phyloP scores from a whole-genome alignment of 2,329 filamentous ascomycete genomes.

The Colletotrichum neosansevieriae region DNA sequence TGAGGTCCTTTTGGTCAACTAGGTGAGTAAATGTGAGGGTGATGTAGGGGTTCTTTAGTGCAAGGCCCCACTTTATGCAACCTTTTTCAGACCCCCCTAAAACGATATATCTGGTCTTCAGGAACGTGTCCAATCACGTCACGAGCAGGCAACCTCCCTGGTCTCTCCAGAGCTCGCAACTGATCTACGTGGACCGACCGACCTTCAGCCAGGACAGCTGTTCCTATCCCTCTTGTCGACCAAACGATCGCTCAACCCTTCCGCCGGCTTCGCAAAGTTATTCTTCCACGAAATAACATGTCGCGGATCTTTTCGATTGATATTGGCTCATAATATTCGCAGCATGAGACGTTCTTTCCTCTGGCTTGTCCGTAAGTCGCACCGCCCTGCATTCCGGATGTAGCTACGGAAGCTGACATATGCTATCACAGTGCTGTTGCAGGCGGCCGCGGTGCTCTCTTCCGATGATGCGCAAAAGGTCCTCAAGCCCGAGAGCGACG shows the following conservation, averaged over 20 bases:
- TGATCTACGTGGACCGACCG: constrained; percentile 40
- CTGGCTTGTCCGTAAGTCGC: constrained; percentile 57
- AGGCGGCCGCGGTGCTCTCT: constrained; percentile 53
- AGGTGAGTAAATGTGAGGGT: background rate
- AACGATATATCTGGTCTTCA: background rate
- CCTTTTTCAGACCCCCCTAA: background rate
- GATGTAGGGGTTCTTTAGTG: constrained; percentile 6
- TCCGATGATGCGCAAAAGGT: constrained; percentile 56
- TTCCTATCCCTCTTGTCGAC: constrained; percentile 23
- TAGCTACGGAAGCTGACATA: constrained; percentile 29
- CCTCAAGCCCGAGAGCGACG: constrained; percentile 48
- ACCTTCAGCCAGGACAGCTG: constrained; percentile 40
- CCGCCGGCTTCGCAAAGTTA: constrained; percentile 1
- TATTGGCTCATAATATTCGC: constrained; percentile 50
- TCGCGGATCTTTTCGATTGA: constrained; percentile 34
- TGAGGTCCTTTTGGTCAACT: background rate
- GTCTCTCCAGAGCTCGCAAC: constrained; percentile 23
- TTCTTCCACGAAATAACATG: constrained; percentile 36
- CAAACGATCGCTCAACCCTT: background rate
- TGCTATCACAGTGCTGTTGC: constrained; percentile 58
- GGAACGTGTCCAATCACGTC: constrained; percentile 24
- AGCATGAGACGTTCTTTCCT: constrained; percentile 56
- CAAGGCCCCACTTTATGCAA: constrained; percentile 29
- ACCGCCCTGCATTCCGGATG: constrained; percentile 3
- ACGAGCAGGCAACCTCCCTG: constrained; percentile 17